These are phyloP conservation scores for Amaranthus palmeri DNA, from an alignment of 148 eudicot species.

Conservation along the genomic window DNA sequence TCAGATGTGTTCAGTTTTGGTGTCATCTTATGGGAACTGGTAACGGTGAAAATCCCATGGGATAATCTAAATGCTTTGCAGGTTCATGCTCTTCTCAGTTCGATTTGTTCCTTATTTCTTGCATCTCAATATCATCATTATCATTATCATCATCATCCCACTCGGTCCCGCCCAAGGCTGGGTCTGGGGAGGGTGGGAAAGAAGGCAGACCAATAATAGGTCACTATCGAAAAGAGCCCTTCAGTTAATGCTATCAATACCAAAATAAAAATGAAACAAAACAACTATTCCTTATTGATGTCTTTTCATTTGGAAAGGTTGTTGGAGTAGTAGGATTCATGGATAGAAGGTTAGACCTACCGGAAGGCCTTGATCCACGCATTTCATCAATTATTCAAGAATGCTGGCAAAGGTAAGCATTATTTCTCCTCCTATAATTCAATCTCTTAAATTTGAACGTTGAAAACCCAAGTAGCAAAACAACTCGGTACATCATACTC, in stretches of 20 bases:
- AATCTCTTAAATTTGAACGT: not conserved
- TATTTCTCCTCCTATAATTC: not conserved
- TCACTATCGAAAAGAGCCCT: too few relatives aligned
- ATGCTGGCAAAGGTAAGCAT: constrained; percentile 68
- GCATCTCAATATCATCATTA: not conserved
- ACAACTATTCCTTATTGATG: too few relatives aligned
- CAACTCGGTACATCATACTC: not conserved
- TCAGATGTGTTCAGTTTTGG: constrained; percentile 91
- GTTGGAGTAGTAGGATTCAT: constrained; percentile 85
- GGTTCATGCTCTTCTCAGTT: constrained; percentile 30
- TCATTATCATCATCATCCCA: too few relatives aligned
- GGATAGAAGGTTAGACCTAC: constrained; percentile 73
- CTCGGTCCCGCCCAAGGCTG: too few relatives aligned
- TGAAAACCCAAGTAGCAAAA: not conserved
- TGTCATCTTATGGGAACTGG: constrained; percentile 77
- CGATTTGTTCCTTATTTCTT: not conserved
- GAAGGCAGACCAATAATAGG: too few relatives aligned
- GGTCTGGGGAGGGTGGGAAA: too few relatives aligned
- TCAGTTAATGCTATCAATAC: too few relatives aligned
- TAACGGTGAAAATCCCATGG: constrained; percentile 79
- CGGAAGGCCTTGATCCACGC: constrained; percentile 54
- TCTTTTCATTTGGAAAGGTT: constrained; percentile 38
- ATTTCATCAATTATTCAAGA: constrained; percentile 53
- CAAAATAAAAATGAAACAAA: too few relatives aligned
- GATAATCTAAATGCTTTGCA: constrained; percentile 61